Conservation (phyloP, 768 basidiomycete genomes). For the Termitomyces eurrhizus region DNA sequence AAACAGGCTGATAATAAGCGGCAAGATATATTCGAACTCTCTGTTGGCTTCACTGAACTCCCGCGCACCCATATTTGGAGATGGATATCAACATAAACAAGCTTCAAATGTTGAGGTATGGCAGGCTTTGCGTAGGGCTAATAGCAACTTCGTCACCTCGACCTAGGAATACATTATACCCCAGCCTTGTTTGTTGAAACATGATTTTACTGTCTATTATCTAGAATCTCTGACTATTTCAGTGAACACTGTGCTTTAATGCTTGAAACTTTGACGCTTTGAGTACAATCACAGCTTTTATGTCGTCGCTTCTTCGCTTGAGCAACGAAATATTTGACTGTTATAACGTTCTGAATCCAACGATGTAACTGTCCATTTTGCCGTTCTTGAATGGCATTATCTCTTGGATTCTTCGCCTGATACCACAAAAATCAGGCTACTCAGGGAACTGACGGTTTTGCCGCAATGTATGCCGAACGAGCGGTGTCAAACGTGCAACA, state of each 20-base stretch:
- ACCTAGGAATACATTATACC: neutral
- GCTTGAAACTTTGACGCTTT: neutral
- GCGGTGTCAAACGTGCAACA: too few relatives aligned
- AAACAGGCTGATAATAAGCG: neutral
- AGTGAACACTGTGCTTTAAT: neutral
- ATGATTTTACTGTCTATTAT: too few relatives aligned
- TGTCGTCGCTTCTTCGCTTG: too few relatives aligned
- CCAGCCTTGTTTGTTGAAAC: neutral
- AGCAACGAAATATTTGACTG: too few relatives aligned
- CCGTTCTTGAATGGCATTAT: too few relatives aligned
- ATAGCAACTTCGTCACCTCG: neutral
- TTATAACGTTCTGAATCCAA: too few relatives aligned
- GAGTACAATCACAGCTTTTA: neutral
- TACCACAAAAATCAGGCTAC: too few relatives aligned
- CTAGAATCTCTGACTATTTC: too few relatives aligned
- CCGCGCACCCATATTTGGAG: neutral
- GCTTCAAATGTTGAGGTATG: neutral
- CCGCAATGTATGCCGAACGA: too few relatives aligned
- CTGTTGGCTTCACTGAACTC: neutral
- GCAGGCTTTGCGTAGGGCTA: neutral
- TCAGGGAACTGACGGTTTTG: too few relatives aligned
- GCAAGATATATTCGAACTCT: constrained; percentile 4
- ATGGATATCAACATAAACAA: neutral
- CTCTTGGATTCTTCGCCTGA: too few relatives aligned
- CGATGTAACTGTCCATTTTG: too few relatives aligned